Percentiles rank a stretch among this genome's conserved stretches.
Conservation (phyloP, 2,329 filamentous ascomycete species). For the Incumbomyces delicatus region DNA sequence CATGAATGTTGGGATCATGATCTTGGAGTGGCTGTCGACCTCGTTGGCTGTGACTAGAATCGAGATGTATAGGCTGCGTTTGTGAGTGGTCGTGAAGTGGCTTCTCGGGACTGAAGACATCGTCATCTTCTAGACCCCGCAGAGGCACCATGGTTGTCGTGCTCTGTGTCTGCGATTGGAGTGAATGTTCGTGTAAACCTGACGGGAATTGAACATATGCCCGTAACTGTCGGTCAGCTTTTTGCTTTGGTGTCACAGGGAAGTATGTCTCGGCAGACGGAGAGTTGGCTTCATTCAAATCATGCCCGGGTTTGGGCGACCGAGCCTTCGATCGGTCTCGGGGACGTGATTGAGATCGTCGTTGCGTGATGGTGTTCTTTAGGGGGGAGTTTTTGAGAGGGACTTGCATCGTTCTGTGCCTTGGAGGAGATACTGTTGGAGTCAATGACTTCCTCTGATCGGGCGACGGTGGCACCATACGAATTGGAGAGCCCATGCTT, state of each 20-base stretch:
- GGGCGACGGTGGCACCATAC: conserved; percentile 18
- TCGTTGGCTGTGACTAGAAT: background rate
- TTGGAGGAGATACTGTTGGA: conserved; percentile 1
- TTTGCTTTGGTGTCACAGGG: conserved; percentile 17
- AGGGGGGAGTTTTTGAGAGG: conserved; percentile 11
- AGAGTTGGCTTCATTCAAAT: conserved; percentile 7
- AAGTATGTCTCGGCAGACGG: conserved; percentile 17
- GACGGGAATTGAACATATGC: background rate
- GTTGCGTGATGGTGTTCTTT: background rate
- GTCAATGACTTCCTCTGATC: conserved; percentile 3
- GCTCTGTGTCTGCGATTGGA: conserved; percentile 9
- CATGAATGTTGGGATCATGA: conserved; percentile 3
- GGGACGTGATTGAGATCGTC: conserved; percentile 2
- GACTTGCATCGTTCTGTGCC: conserved; percentile 2
- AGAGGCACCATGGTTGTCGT: conserved; percentile 20
- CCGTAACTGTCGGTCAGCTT: conserved; percentile 7
- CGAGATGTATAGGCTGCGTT: conserved; percentile 1
- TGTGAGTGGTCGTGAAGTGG: conserved; percentile 7
- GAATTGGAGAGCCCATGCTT: conserved; percentile 16
- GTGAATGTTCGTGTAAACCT: conserved; percentile 1
- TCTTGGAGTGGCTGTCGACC: conserved; percentile 1
- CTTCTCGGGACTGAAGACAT: conserved; percentile 5
- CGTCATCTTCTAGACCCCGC: conserved; percentile 12
- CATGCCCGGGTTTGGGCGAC: background rate
- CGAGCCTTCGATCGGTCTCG: conserved; percentile 3